Percentiles rank a stretch among this genome's conserved stretches.
Evolutionary conservation across 1,284 basidiomycete genomes (phyloP).

Genomic region (Ustilago shanxiensis): DNA sequence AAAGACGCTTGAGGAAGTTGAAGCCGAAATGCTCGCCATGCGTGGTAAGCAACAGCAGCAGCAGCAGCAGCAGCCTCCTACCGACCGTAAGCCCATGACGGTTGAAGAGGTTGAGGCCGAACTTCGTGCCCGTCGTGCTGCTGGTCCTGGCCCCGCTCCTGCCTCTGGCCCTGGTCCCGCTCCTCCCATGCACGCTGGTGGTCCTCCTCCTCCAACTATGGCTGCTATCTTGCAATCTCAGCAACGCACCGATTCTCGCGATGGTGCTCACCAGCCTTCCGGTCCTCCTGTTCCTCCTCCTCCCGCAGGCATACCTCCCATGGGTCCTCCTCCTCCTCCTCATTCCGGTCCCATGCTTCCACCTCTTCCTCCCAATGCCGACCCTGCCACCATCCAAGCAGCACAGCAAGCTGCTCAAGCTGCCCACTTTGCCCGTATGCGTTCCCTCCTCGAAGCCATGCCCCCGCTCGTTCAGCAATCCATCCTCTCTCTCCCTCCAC

Average conservation of each 20-base stretch:
- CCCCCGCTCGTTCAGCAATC: conserved; percentile 60
- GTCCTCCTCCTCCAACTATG: conserved; percentile 21
- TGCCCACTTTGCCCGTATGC: conserved; percentile 65
- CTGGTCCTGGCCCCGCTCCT: neutral
- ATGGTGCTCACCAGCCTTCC: neutral
- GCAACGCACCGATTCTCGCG: conserved; percentile 26
- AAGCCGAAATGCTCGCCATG: conserved; percentile 70
- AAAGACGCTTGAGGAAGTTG: conserved; percentile 70
- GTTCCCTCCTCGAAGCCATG: conserved; percentile 62
- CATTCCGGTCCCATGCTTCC: conserved; percentile 28
- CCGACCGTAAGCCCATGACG: conserved; percentile 76
- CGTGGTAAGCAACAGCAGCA: conserved; percentile 27
- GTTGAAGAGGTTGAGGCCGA: conserved; percentile 94
- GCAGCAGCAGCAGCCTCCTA: conserved; percentile 24
- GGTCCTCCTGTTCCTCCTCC: conserved; percentile 11
- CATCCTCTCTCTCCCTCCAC: conserved; percentile 64
- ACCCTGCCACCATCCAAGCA: conserved; percentile 44
- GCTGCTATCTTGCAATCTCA: conserved; percentile 35
- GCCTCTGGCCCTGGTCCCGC: neutral
- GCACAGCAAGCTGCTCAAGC: conserved; percentile 52
- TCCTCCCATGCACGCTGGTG: conserved; percentile 13
- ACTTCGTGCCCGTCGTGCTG: conserved; percentile 69
- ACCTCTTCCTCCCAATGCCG: conserved; percentile 22
- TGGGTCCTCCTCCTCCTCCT: conserved; percentile 23
- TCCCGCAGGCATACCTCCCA: conserved; percentile 12